Conservation (phyloP, 495 filamentous ascomycete species). For the Penicillium fimorum region DNA sequence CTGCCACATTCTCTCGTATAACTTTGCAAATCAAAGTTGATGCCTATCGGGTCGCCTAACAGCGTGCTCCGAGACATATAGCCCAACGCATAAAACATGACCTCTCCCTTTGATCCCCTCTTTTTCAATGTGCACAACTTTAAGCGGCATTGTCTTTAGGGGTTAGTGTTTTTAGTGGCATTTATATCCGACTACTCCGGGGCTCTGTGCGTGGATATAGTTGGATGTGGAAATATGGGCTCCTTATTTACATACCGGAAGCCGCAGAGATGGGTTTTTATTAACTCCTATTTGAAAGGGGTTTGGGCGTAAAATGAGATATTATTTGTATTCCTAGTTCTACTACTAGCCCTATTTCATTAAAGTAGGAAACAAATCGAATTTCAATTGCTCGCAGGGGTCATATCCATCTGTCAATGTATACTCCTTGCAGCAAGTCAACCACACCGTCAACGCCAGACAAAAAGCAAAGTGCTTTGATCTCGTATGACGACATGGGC, state of each 20-base stretch:
- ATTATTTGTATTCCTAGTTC: too few species aligned
- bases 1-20: not conserved
- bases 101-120: not conserved
- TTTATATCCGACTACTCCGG: not conserved
- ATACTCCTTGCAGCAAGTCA: slow-evolving; percentile 4
- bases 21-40: not conserved
- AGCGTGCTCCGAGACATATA: slow-evolving; percentile 9
- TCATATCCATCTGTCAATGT: not conserved
- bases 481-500: not conserved
- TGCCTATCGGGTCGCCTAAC: not conserved
- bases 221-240: not conserved
- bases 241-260: too few species aligned
- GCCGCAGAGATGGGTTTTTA: too few species aligned
- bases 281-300: not conserved
- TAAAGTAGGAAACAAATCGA: slow-evolving; percentile 1
- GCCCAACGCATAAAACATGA: not conserved
- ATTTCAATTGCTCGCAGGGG: not conserved
- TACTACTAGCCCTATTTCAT: not conserved
- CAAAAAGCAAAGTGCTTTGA: not conserved
- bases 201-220: slow-evolving; percentile 1
- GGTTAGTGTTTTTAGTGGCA: not conserved
- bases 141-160: not conserved
- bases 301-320: not conserved
- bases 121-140: not conserved
- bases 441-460: slow-evolving; percentile 8